Conservation (phyloP, 2,329 filamentous ascomycete species). For the Macrophomina phaseolina region DNA sequence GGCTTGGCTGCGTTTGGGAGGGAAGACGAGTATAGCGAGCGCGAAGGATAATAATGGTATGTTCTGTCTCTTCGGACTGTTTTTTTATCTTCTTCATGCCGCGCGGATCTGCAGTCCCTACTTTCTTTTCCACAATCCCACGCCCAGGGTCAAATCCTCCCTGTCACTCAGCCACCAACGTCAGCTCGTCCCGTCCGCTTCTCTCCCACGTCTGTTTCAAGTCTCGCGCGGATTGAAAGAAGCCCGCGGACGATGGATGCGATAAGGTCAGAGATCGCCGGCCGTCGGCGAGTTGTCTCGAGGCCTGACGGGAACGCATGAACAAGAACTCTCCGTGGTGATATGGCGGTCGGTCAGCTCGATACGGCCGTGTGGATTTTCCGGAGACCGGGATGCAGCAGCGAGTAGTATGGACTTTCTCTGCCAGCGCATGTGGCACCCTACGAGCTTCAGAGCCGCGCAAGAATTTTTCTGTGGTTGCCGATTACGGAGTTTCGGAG, state of each 20-base stretch:
- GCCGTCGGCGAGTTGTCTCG: constrained; percentile 10
- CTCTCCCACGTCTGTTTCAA: constrained; percentile 1
- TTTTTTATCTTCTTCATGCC: constrained; percentile 10
- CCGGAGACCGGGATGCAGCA: background rate
- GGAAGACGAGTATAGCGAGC: background rate
- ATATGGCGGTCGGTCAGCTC: background rate
- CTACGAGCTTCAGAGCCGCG: background rate
- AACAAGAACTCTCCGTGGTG: background rate
- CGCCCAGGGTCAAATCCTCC: background rate
- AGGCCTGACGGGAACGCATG: constrained; percentile 7
- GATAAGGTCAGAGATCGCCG: constrained; percentile 7
- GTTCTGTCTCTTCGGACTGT: background rate
- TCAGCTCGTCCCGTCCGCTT: background rate
- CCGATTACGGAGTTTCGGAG: constrained; percentile 15
- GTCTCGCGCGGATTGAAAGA: background rate
- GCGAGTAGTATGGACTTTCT: background rate
- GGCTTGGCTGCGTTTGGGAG: background rate
- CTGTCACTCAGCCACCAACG: constrained; percentile 8
- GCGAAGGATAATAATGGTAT: background rate
- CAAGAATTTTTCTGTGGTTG: constrained; percentile 1
- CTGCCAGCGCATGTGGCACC: background rate
- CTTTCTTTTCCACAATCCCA: background rate
- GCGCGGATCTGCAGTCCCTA: constrained; percentile 9
- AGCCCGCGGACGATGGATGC: background rate
- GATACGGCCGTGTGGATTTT: background rate